Base-by-base conservation (phyloP, 2,329 filamentous ascomycete genomes). In the Didymella pinodella region DNA sequence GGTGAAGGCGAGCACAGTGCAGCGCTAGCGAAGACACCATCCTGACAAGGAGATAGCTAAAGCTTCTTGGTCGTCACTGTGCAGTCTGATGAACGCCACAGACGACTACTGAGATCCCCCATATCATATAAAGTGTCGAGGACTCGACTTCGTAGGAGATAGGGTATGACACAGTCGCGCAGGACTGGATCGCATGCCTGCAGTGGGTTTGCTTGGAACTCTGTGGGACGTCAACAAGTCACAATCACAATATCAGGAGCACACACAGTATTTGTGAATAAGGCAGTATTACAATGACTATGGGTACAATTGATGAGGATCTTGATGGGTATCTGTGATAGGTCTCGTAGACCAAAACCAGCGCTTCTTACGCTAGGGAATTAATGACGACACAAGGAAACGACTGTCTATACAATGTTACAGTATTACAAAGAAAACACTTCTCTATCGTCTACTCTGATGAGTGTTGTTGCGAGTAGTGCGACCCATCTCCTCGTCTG, bases 401-500 rank as follows among this genome's bases (percentile, higher is more conserved):
- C 2, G 28, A 47, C 38, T 41, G 46, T 41, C 20, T 41, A 48
- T 49, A 34, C 50, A 50, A 58, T 47, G 14, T 45, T 36, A 43
- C 4, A 29, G 50, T n/a, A 22, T 46, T 32, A 65, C 40, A 53
- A 43, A 60, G 26, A 38, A 48, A 53, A 60, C 6, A 8, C n/a
- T 18, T 31, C 59, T 61, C 28, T 57, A 52, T 22, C 68, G 61
- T 43, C 67, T 62, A 63, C 65, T 72, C 31, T 48, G 62, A 60
- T 61, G 66, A 3, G 71, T 74, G 32, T 61, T 51, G 48, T 72
- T 58, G 14, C 69, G 70, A 60, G 61, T 53, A 22, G 62, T 16
- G 62, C 65, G 48, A 2, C 70, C 74, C 72, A 73, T 74, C 59
- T 76, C 74, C 43, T 73, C 74, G 22, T 76, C 74, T 7, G 57